phyloP scores from a whole-genome alignment of 257 asterid genomes.

The Ophiorrhiza pumila region DNA sequence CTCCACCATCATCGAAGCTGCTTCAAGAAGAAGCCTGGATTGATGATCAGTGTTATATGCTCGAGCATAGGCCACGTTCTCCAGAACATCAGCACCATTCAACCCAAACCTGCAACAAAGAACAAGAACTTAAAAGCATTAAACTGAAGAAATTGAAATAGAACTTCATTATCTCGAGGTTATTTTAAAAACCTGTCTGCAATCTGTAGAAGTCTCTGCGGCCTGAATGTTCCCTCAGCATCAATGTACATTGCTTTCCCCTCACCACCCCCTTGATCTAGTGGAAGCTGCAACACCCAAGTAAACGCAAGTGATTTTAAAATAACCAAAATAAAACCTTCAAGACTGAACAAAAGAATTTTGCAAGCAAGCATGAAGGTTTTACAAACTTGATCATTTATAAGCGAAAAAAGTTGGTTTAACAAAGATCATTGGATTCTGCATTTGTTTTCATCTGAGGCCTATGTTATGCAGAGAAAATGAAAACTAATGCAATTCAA shows the following conservation, averaged over 20 bases:
- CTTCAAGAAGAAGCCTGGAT: conserved; percentile 93
- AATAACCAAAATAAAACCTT: background rate
- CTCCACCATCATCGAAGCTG: conserved; percentile 99
- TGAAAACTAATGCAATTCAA: background rate
- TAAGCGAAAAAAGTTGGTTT: background rate
- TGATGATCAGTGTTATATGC: conserved; percentile 98
- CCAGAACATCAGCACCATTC: conserved; percentile 93
- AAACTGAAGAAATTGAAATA: background rate
- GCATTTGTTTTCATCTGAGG: too few relatives aligned
- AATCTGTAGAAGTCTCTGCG: conserved; percentile 90
- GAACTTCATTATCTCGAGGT: conserved; percentile 10
- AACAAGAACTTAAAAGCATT: conserved; percentile 15
- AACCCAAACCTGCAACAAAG: conserved; percentile 64
- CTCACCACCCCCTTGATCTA: conserved; percentile 97
- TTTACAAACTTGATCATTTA: background rate
- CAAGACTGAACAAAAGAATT: background rate
- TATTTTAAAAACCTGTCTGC: conserved; percentile 66
- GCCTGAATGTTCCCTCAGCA: conserved; percentile 98
- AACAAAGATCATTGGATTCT: background rate
- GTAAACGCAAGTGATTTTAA: background rate
- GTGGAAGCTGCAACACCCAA: conserved; percentile 61
- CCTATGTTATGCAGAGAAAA: background rate
- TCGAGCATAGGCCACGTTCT: conserved; percentile 97
- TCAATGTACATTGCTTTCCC: conserved; percentile 99
- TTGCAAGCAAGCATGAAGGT: background rate